Evolutionary conservation across 169 alveolate species (phyloP), one percentile per base, ranked within the genome.

Genomic region (Eimeria praecox): DNA sequence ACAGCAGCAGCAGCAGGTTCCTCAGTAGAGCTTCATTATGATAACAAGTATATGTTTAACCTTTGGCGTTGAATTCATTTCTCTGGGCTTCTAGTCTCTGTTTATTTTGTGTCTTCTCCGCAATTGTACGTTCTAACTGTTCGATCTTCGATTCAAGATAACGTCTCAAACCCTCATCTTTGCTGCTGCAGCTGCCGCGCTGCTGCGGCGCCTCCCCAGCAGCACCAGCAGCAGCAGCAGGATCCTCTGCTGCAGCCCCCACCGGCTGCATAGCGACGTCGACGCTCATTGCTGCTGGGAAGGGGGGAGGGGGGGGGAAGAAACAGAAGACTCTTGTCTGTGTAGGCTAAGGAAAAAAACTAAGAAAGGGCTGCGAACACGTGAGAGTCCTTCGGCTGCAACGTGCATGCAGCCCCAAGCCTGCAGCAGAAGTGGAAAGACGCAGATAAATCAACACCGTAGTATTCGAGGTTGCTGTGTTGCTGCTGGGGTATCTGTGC

Each of bases 61-160:
- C 99, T 94, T 98, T 97, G 38, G 98, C 96, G 97, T 99, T 99
- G 96, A 99, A 97, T 85, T 99, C 99, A 96, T 99, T 99, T 94
- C 99, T 98, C 96, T 99, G 99, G 10, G 99, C 99, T 95, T 99
- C 99, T 38, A 99, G 98, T 22, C 99, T 90, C 83, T 98, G 98
- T 33, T 98, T 96, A 92, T 99, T 97, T 94, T 92, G 96, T 52
- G 44, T 49, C 54, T 96, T 95, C 49, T 95, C 97, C 77, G 82
- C 69, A 78, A 96, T 95, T 87, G 90, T 83, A 10, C 96, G 88
- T 64, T 96, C 92, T 83, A 96, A 95, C 62, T 93, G 95, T 64
- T 96, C 97, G 87, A 96, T 90, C 64, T 96, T 96, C 59, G 92
- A 62, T 77, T 96, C 97, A 66, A 94, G 56, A 40, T 75, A 62